phyloP scores from a whole-genome alignment of 2,329 filamentous ascomycete genomes.

The Phaeosphaeria sp. region DNA sequence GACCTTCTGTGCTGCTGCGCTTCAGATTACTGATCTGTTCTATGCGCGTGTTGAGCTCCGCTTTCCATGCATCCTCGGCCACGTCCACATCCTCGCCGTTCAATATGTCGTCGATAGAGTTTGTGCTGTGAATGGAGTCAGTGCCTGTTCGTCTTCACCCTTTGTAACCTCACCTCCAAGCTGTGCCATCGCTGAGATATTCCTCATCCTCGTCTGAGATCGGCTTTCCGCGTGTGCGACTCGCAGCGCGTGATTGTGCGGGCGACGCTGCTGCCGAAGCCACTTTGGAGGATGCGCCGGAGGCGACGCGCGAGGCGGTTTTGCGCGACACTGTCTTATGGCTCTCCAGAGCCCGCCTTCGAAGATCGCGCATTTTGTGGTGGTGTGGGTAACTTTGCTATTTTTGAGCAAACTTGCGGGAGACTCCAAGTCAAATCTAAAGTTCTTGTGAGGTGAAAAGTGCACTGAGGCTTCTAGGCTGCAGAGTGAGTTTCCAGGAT shows the following conservation, averaged over 20 bases:
- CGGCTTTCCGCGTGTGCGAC: conserved; percentile 64
- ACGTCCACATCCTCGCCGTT: conserved; percentile 57
- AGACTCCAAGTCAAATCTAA: background rate
- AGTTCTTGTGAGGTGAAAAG: background rate
- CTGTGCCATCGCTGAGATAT: conserved; percentile 65
- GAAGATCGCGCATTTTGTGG: conserved; percentile 63
- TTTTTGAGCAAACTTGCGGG: background rate
- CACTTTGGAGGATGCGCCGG: conserved; percentile 64
- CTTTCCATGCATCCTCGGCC: conserved; percentile 63
- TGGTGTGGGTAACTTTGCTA: background rate
- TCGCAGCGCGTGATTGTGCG: conserved; percentile 58
- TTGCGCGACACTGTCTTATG: conserved; percentile 76
- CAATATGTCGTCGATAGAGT: conserved; percentile 71
- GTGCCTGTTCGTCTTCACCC: background rate
- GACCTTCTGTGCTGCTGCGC: conserved; percentile 73
- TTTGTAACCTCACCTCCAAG: conserved; percentile 58
- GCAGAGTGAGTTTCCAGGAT: conserved; percentile 13
- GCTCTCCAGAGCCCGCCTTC: conserved; percentile 74
- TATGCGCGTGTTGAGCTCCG: conserved; percentile 69
- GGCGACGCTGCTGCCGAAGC: conserved; percentile 65
- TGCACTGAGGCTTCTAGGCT: conserved; percentile 8
- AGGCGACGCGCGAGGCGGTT: conserved; percentile 63
- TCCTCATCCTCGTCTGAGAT: conserved; percentile 71
- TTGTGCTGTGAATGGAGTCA: conserved; percentile 53
- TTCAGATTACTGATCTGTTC: conserved; percentile 78